Percentiles rank a stretch among this genome's conserved stretches.
phyloP scores from a whole-genome alignment of 1,284 basidiomycete species.

The Entoloma clypeatum region DNA sequence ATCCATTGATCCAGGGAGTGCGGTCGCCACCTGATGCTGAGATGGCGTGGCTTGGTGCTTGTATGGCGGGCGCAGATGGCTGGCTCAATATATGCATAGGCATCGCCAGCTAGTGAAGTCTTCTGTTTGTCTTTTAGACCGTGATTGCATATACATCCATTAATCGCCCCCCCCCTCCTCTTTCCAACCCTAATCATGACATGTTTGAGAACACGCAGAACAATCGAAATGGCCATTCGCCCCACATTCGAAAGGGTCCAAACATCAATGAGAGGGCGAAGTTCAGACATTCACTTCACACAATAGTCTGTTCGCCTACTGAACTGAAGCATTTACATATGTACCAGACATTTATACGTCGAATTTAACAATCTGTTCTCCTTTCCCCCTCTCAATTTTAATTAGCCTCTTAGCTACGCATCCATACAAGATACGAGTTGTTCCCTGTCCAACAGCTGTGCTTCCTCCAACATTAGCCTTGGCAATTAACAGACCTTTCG shows the following conservation, averaged over 20 bases:
- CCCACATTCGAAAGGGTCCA: too few relatives aligned
- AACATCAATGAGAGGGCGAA: too few relatives aligned
- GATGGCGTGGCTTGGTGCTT: slow-evolving; percentile 89
- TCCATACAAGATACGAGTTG: slow-evolving; percentile 55
- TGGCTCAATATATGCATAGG: slow-evolving; percentile 89
- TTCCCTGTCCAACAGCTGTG: slow-evolving; percentile 34
- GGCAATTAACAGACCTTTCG: slow-evolving; percentile 55
- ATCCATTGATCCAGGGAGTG: slow-evolving; percentile 86
- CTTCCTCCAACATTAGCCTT: slow-evolving; percentile 35
- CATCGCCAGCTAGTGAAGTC: slow-evolving; percentile 32
- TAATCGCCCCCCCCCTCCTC: too few relatives aligned
- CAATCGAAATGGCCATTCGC: too few relatives aligned
- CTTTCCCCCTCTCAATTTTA: slow-evolving; percentile 67
- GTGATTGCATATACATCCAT: slow-evolving; percentile 1
- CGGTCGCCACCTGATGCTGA: slow-evolving; percentile 82
- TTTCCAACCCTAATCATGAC: too few relatives aligned
- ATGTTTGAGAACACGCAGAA: too few relatives aligned
- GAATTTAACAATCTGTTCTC: slow-evolving; percentile 71
- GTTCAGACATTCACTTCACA: too few relatives aligned
- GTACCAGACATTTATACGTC: slow-evolving; percentile 37
- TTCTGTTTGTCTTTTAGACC: slow-evolving; percentile 8
- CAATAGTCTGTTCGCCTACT: too few relatives aligned
- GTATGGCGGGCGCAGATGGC: slow-evolving; percentile 88
- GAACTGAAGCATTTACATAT: background rate
- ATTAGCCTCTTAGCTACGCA: slow-evolving; percentile 72